Evolutionary conservation across 192 early-diverging fungal species (phyloP), one percentile per base, ranked within the genome.

Genomic region (Gonapodya sp.): DNA sequence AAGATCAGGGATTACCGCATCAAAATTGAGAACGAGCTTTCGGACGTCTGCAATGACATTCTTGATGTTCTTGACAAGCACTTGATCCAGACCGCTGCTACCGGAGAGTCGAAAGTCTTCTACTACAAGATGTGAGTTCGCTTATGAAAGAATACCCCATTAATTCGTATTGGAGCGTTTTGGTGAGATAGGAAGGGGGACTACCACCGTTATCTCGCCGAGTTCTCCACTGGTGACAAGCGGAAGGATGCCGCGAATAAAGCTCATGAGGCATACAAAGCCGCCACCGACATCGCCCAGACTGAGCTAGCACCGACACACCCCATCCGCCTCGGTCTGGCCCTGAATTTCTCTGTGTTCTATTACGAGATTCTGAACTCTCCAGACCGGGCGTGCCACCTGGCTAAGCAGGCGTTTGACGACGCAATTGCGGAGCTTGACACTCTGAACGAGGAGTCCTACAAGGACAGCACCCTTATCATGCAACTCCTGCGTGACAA

Each of bases 401-500:
- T 97, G 36, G 96, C 96, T 87, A 96, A 97, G 89, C 92, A 94
- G 85, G 96, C 97, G 34, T 99, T 99, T 83, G 97, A 99, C 87
- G 97, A 97, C 83, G 97, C 97, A 78, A 99, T 99, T 86, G 96
- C 97, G 64, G 97, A 98, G 89, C 90, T 99, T 80, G 97, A 99
- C 91, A 97, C 94, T 81, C 92, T 99, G 79, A 95, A 92, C 86
- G 97, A 99, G 88, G 97, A 98, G 88, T 96, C 94, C 80, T 99
- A 99, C 94, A 99, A 98, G 92, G 96, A 98, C 87, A 96, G 95
- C 77, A 98, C 97, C 79, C 91, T 99, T 82, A 99, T 99, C 88
- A 99, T 99, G 97, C 97, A 99, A 89, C 91, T 99, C 79, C 90
- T 99, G 84, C 92, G 97, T 82, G 97, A 99, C 89, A 99, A 99